Conservation (phyloP, 1,139 yeast species). For the Wickerhamomyces sp. region DNA sequence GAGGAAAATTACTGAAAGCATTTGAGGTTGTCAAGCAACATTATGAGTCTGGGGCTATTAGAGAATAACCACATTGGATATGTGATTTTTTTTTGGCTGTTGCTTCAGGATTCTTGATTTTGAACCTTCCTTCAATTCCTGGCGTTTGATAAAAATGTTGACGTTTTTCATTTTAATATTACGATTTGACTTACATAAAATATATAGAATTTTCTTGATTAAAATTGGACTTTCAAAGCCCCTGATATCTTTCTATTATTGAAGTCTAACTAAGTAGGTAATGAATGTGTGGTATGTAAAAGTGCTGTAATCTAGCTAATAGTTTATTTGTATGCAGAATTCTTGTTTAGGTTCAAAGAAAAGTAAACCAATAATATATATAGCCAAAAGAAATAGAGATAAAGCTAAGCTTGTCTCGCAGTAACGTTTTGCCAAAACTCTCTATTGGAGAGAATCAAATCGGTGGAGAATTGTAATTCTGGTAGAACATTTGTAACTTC, state of each 20-base stretch:
- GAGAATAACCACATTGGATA: conserved; percentile 5
- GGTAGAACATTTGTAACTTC: conserved; percentile 58
- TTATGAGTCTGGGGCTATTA: conserved; percentile 32
- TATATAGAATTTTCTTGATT: too few species aligned
- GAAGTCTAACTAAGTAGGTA: too few species aligned
- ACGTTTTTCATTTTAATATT: too few species aligned
- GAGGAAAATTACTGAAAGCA: conserved; percentile 87
- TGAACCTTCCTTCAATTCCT: background rate
- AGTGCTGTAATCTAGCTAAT: too few species aligned
- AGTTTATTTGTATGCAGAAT: too few species aligned
- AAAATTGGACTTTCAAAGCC: too few species aligned
- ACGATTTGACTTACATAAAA: too few species aligned
- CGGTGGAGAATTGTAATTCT: conserved; percentile 45
- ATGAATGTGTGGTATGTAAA: too few species aligned
- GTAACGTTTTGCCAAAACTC: conserved; percentile 32
- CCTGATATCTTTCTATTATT: too few species aligned
- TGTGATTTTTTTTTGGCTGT: background rate
- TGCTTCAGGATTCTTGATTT: background rate
- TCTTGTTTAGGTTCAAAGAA: too few species aligned
- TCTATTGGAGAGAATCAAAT: conserved; percentile 34
- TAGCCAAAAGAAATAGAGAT: too few species aligned
- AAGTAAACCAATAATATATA: too few species aligned
- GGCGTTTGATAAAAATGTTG: background rate
- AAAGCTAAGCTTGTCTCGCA: background rate
- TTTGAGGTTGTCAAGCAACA: conserved; percentile 71